Base-by-base conservation (phyloP, 441 rosid genomes). In the Euphorbia celastroides region DNA sequence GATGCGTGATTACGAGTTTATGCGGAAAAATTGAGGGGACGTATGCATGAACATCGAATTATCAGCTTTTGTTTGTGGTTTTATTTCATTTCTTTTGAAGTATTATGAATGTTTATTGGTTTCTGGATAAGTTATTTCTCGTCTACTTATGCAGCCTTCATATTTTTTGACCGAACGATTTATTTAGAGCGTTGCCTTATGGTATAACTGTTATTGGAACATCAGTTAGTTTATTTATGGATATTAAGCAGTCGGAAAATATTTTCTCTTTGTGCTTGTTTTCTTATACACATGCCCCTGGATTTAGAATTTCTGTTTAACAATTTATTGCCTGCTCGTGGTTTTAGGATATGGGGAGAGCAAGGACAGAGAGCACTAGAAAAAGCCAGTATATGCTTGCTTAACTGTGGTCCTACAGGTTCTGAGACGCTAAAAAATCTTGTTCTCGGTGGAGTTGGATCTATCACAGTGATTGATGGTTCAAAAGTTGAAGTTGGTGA, bases 371-470 rank as follows among this genome's bases (percentile, higher is more conserved):
- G 79, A 25, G 87, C 95, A 38, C 80, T 93, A 2, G 99, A 91
- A 75, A 84, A 82, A 66, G 87, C 97, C 52, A 89, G 96, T 42
- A 82, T 91, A 70, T 91, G 99, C 80, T 80, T 91, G 78, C 93
- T 91, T 27, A 91, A 89, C 62, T 93, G 99, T 71, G 96, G 99
- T 60, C 97, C 97, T 23, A 91, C 99, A 2, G 96, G 99, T 72
- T 89, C 99, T 0, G 99, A 93, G 71, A 82, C 97, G 0, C 77
- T 93, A 34, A 93, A 93, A 64, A 93, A 91, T 77, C 90, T 93
- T 70, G 97, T 93, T 34, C 99, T 93, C 31, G 97, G 99, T 64
- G 97, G 99, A 57, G 81, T 91, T 68, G 99, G 99, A 62, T 89
- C 93, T 61, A 88, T 93, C 71, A 89, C 97, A 30, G 75, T 93